A percentile compares a stretch with the other conserved stretches of the same genome.
These are phyloP conservation scores for Takakia lepidozioides DNA, from an alignment of 225 moss, liverwort and hornwort species.

Conservation along the genomic window DNA sequence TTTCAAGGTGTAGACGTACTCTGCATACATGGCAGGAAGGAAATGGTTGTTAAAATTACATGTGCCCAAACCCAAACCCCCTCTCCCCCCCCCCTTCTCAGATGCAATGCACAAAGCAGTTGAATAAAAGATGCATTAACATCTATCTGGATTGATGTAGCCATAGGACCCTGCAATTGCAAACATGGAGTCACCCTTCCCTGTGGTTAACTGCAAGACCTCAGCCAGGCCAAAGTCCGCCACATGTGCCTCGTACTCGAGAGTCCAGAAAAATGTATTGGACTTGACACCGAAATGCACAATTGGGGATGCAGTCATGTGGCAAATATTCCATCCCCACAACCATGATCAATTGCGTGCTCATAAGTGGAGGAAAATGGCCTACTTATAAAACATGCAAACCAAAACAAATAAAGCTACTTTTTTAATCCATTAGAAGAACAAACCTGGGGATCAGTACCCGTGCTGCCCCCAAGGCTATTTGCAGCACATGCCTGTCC, in stretches of 20 bases:
- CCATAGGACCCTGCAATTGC: constrained; percentile 56
- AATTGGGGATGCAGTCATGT: constrained; percentile 48
- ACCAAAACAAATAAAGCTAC: not conserved
- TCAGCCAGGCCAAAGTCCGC: constrained; percentile 64
- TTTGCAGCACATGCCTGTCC: constrained; percentile 29
- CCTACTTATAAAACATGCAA: not conserved
- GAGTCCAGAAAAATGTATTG: too few species aligned
- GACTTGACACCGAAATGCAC: constrained; percentile 59
- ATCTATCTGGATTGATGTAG: constrained; percentile 48
- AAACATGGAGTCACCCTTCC: constrained; percentile 45
- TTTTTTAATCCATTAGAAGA: not conserved
- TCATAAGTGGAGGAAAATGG: not conserved
- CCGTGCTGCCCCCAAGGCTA: constrained; percentile 57
- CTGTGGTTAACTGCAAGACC: constrained; percentile 34
- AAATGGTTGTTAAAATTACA: too few species aligned
- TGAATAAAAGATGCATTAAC: not conserved
- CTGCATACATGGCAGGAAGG: constrained; percentile 12
- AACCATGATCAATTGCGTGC: constrained; percentile 6
- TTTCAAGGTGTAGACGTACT: constrained; percentile 57
- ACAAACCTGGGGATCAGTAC: constrained; percentile 5
- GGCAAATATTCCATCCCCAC: constrained; percentile 53
- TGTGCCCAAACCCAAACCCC: too few species aligned
- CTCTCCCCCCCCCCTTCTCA: too few species aligned
- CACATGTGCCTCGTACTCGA: constrained; percentile 49
- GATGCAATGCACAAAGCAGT: not conserved